phyloP scores from a whole-genome alignment of 257 asterid genomes.

The Avicennia marina region DNA sequence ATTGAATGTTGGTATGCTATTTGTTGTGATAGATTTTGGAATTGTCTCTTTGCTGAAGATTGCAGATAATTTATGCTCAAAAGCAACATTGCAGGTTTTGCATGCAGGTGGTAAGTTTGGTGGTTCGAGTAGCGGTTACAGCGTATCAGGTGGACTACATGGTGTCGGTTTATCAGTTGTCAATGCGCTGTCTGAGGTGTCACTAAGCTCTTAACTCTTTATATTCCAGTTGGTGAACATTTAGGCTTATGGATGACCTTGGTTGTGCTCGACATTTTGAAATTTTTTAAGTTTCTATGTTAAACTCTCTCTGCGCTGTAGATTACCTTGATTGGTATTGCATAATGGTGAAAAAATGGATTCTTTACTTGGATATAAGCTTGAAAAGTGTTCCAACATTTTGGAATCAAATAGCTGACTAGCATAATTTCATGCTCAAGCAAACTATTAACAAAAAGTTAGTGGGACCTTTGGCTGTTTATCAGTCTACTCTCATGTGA shows the following conservation, averaged over 20 bases:
- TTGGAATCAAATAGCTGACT: too few relatives aligned
- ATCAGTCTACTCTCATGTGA: background rate
- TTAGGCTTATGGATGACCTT: slow-evolving; percentile 3
- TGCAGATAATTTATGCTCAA: slow-evolving; percentile 13
- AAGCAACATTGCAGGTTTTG: slow-evolving; percentile 64
- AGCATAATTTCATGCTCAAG: too few relatives aligned
- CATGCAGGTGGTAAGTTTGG: slow-evolving; percentile 99
- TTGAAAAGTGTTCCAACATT: too few relatives aligned
- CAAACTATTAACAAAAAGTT: too few relatives aligned
- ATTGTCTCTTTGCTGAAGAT: slow-evolving; percentile 16
- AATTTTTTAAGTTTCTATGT: too few relatives aligned
- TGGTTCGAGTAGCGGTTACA: slow-evolving; percentile 95
- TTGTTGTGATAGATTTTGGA: slow-evolving; percentile 1
- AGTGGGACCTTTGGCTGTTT: background rate
- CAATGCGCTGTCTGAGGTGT: slow-evolving; percentile 95
- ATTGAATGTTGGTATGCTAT: background rate
- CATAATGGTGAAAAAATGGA: too few relatives aligned
- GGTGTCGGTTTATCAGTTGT: slow-evolving; percentile 99
- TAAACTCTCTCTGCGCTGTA: background rate
- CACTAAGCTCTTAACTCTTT: slow-evolving; percentile 12
- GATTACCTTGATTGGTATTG: background rate
- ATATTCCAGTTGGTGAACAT: too few relatives aligned
- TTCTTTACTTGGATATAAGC: too few relatives aligned
- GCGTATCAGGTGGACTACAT: slow-evolving; percentile 96
- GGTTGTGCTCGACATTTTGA: too few relatives aligned